A percentile compares a stretch with the other conserved stretches of the same genome.
Conservation (phyloP, 2,329 filamentous ascomycete species). For the Arthrobotrys megalospora region DNA sequence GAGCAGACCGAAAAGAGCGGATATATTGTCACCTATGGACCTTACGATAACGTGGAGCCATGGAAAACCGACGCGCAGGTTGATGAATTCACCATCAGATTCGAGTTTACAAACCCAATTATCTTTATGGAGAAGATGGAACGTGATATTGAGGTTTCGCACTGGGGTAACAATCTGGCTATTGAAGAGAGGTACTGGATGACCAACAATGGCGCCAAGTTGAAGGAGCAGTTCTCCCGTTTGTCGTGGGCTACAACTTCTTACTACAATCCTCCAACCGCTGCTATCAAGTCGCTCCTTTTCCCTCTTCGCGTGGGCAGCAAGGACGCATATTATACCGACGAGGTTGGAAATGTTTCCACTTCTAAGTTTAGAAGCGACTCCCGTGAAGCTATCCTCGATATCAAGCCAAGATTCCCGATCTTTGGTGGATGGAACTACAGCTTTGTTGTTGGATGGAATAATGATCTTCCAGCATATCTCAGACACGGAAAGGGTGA, state of each 20-base stretch:
- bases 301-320: conserved; percentile 85
- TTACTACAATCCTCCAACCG: conserved; percentile 83
- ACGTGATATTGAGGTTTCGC: conserved; percentile 93
- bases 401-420: conserved; percentile 95
- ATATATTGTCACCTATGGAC: conserved; percentile 88
- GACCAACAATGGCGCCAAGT: conserved; percentile 85
- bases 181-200: conserved; percentile 95
- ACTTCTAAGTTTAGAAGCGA: conserved; percentile 88
- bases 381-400: conserved; percentile 83
- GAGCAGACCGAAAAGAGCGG: conserved; percentile 86
- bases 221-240: conserved; percentile 80
- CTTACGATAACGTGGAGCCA: conserved; percentile 73
- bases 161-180: conserved; percentile 97
- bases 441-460: conserved; percentile 96
- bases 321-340: conserved; percentile 91
- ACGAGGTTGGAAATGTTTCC: conserved; percentile 96
- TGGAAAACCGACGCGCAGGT: conserved; percentile 71
- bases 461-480: conserved; percentile 84
- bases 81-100: conserved; percentile 83
- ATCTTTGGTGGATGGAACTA: conserved; percentile 98
- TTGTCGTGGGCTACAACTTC: conserved; percentile 80
- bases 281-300: conserved; percentile 84
- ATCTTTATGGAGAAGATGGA: conserved; percentile 84
- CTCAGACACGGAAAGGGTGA: conserved; percentile 77
- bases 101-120: conserved; percentile 95